These are phyloP conservation scores for Suhomyces chickasaworum DNA, from an alignment of 1,139 yeast genomes.

Conservation along the genomic window DNA sequence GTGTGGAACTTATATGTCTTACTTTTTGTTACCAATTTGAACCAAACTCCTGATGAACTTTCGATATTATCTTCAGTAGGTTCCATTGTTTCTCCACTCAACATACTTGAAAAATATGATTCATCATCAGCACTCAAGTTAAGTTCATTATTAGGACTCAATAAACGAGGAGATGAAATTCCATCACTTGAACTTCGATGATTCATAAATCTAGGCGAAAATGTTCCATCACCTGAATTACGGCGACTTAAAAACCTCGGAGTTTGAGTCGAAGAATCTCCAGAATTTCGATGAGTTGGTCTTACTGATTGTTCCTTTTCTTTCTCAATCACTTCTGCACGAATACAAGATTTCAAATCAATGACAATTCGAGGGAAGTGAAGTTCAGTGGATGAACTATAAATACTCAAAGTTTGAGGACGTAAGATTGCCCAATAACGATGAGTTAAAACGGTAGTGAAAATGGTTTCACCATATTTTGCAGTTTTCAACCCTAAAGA, in stretches of 20 bases:
- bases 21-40: conserved; percentile 57
- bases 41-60: conserved; percentile 45
- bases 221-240: conserved; percentile 10
- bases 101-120: conserved; percentile 28
- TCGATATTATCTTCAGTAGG: conserved; percentile 29
- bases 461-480: conserved; percentile 43
- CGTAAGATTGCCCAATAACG: conserved; percentile 77
- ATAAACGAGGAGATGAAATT: conserved; percentile 9
- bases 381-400: conserved; percentile 69
- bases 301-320: conserved; percentile 15
- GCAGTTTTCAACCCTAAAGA: conserved; percentile 53
- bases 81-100: conserved; percentile 25
- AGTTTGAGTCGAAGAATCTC: conserved; percentile 2
- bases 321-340: conserved; percentile 55
- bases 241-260: conserved; percentile 6
- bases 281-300: neutral
- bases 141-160: conserved; percentile 4
- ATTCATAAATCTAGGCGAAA: conserved; percentile 12
- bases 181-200: conserved; percentile 13
- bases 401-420: conserved; percentile 68
- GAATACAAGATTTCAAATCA: conserved; percentile 64
- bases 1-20: conserved; percentile 69
- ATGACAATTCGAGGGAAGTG: conserved; percentile 81
- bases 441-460: conserved; percentile 37
- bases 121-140: conserved; percentile 24